Evolutionary conservation across 2,329 filamentous ascomycete species (phyloP).

Genomic region (Daldinia eschscholtzii): DNA sequence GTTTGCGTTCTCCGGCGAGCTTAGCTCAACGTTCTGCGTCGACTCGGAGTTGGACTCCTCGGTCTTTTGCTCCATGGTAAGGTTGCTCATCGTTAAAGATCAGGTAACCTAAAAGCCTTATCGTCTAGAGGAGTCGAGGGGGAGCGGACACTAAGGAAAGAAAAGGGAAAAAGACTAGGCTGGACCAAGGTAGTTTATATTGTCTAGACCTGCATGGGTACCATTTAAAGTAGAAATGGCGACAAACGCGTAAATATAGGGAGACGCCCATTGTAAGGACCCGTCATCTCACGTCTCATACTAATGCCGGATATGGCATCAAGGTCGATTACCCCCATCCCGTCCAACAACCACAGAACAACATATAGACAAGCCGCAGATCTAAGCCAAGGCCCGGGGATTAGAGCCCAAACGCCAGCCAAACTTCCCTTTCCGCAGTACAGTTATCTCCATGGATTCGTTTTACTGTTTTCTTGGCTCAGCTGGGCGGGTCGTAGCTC

Average conservation of each 20-base stretch:
- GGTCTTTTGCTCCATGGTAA: constrained; percentile 13
- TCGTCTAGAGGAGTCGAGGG: not conserved
- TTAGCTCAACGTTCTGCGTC: not conserved
- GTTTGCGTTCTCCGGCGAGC: not conserved
- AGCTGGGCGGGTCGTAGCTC: not conserved
- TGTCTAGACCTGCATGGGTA: not conserved
- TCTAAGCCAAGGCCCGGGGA: constrained; percentile 3
- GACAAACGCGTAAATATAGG: not conserved
- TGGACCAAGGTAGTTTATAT: not conserved
- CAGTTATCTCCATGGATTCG: constrained; percentile 9
- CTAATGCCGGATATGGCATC: constrained; percentile 1
- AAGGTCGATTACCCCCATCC: not conserved
- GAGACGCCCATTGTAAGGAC: not conserved
- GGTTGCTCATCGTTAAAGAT: not conserved
- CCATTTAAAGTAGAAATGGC: not conserved
- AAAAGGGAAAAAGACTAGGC: not conserved
- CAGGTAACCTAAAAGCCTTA: not conserved
- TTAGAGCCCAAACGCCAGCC: constrained; percentile 15
- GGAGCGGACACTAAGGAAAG: not conserved
- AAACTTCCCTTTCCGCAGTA: not conserved
- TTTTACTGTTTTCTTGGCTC: constrained; percentile 11
- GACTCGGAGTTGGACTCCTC: constrained; percentile 16
- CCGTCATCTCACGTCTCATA: not conserved
- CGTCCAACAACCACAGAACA: not conserved
- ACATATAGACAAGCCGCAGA: not conserved